Base-by-base conservation (phyloP, 129 eudicot genomes). In the Ambrosia artemisiifolia region DNA sequence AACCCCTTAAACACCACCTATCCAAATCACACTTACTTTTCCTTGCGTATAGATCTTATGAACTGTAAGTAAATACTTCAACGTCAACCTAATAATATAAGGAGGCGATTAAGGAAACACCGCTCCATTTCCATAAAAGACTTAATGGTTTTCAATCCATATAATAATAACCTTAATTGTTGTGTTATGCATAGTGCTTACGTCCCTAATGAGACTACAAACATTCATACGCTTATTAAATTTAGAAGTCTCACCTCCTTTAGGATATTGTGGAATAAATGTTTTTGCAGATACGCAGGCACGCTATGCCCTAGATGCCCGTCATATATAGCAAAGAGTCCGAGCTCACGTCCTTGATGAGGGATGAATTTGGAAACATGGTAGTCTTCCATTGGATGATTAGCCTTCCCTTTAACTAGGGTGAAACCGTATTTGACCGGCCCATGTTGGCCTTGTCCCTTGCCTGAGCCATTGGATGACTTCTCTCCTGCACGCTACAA, bases 371-470 rank as follows among this genome's bases (percentile, higher is more conserved):
- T 88, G 56, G 97, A 85, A 46, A 91, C 95, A 78, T 88, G 92
- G 81, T 76, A 91, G 78, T 91, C 97, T 76, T 91, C 97, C 97
- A 91, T 91, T 7, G 97, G 95, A 80, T 91, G 97, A 81, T 78
- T 88, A 54, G 97, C 95, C 55, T 91, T 91, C 63, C 97, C 97
- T 72, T 91, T 88, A 42, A 88, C 85, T 11, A 91, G 81, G 73
- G 76, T 78, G 82, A 74, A 88, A 48, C 97, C 97, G 51, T 76
- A 87, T 57, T 79, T 92, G 7, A 85, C 76, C 35, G 83, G 67
- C 65, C 95, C 88, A 8, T 79, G 86, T 30, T 68, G 61, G 73
- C 95, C 88, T 74, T 82, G 88, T 38, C 96, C 92, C 78, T 92
- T 92, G 53, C 96, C 98, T 54, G 91, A 70, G 65, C 83, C 84